phyloP scores from a whole-genome alignment of 176 grass and related monocot genomes.

The Canna indica region DNA sequence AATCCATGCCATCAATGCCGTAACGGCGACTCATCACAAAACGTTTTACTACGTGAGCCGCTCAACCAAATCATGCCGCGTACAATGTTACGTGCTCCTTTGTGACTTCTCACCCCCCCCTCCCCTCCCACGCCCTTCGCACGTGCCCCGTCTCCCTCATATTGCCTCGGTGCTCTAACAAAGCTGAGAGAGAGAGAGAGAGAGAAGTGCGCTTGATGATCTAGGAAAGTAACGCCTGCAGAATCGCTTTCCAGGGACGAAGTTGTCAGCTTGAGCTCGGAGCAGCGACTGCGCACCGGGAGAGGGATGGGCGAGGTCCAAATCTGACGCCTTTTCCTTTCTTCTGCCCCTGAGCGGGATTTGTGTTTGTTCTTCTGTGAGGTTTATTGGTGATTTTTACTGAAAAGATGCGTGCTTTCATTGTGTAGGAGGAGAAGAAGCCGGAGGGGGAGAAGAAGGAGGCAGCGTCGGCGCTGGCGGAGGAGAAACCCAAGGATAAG shows the following conservation, averaged over 20 bases:
- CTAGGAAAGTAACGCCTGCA: neutral
- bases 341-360: neutral
- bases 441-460: slow-evolving; percentile 21
- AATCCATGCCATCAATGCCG: neutral
- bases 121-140: neutral
- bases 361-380: neutral
- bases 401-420: neutral
- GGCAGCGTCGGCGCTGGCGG: slow-evolving; percentile 23
- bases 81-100: neutral
- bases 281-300: neutral
- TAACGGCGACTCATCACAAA: neutral
- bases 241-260: neutral
- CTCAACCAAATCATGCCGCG: neutral
- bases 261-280: neutral
- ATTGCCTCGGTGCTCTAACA: neutral
- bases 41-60: neutral
- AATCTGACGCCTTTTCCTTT: neutral
- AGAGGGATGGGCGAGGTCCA: slow-evolving; percentile 10
- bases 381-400: neutral
- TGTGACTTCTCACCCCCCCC: neutral
- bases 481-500: slow-evolving; percentile 27
- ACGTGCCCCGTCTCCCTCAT: neutral
- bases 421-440: slow-evolving; percentile 41
- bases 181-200: neutral
- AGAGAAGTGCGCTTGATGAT: neutral